These are phyloP conservation scores for Candida dendrica DNA, from an alignment of 805 yeast genomes.

Conservation along the genomic window DNA sequence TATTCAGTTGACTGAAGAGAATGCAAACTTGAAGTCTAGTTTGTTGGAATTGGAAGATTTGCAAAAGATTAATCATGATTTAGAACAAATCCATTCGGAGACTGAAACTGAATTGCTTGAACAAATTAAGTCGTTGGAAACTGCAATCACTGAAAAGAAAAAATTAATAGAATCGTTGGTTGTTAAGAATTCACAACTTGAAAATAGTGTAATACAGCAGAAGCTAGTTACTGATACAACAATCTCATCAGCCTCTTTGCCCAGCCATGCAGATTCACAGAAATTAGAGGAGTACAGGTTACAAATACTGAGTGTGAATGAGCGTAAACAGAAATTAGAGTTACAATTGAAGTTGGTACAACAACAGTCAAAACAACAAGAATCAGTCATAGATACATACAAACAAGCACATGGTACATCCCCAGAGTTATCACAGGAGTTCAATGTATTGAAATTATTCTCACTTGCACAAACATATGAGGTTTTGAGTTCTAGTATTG, in stretches of 20 bases:
- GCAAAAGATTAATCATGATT: conserved; percentile 39
- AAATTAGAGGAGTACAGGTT: neutral
- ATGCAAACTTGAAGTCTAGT: conserved; percentile 27
- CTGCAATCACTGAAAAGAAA: conserved; percentile 10
- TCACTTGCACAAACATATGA: too few species aligned
- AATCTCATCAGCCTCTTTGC: neutral
- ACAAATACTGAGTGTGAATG: neutral
- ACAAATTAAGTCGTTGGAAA: conserved; percentile 26
- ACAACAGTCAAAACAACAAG: neutral
- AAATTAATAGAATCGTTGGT: conserved; percentile 12
- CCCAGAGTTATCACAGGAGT: too few species aligned
- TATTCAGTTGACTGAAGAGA: conserved; percentile 25
- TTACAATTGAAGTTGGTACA: neutral
- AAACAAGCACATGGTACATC: neutral
- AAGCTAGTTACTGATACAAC: neutral
- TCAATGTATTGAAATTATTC: neutral
- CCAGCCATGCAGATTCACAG: neutral
- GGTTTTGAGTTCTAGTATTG: too few species aligned
- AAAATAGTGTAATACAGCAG: neutral
- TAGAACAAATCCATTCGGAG: conserved; percentile 35
- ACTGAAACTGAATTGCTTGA: conserved; percentile 36
- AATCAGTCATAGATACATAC: too few species aligned
- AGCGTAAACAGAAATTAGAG: neutral
- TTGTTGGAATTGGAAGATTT: conserved; percentile 42
- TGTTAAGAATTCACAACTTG: neutral